phyloP scores from a whole-genome alignment of 495 filamentous ascomycete genomes.

The Aspergillus baeticus region DNA sequence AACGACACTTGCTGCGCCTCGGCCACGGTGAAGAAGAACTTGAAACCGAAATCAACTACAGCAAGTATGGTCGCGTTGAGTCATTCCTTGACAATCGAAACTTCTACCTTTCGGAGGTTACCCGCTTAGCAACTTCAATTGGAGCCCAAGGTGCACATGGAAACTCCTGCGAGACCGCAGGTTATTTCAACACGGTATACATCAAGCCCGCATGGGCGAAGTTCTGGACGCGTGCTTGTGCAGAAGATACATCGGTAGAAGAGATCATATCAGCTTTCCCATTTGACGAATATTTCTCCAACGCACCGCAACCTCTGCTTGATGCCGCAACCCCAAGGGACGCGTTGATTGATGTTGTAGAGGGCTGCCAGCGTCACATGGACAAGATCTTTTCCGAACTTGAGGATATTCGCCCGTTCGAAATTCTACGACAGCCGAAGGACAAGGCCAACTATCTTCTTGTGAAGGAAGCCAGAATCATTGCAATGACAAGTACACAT shows the following conservation, averaged over 20 bases:
- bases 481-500: slow-evolving; percentile 98
- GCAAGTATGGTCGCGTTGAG: slow-evolving; percentile 93
- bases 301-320: slow-evolving; percentile 86
- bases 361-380: slow-evolving; percentile 89
- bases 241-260: slow-evolving; percentile 50
- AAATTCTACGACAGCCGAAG: slow-evolving; percentile 80
- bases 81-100: slow-evolving; percentile 90
- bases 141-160: slow-evolving; percentile 88
- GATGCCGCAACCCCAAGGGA: slow-evolving; percentile 60
- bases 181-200: slow-evolving; percentile 93
- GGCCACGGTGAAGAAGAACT: slow-evolving; percentile 95
- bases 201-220: slow-evolving; percentile 84
- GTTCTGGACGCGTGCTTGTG: slow-evolving; percentile 64
- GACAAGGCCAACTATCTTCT: slow-evolving; percentile 96
- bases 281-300: slow-evolving; percentile 84
- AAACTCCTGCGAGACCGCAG: slow-evolving; percentile 92
- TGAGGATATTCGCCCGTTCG: slow-evolving; percentile 91
- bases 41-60: slow-evolving; percentile 81
- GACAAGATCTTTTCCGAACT: slow-evolving; percentile 89
- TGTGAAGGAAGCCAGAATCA: slow-evolving; percentile 89
- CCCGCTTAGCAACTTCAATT: slow-evolving; percentile 78
- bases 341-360: slow-evolving; percentile 69
- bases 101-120: slow-evolving; percentile 77
- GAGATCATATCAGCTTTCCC: slow-evolving; percentile 78
- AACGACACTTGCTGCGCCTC: slow-evolving; percentile 87